Conservation (phyloP, 2,329 filamentous ascomycete species). For the Botrytis deweyae region DNA sequence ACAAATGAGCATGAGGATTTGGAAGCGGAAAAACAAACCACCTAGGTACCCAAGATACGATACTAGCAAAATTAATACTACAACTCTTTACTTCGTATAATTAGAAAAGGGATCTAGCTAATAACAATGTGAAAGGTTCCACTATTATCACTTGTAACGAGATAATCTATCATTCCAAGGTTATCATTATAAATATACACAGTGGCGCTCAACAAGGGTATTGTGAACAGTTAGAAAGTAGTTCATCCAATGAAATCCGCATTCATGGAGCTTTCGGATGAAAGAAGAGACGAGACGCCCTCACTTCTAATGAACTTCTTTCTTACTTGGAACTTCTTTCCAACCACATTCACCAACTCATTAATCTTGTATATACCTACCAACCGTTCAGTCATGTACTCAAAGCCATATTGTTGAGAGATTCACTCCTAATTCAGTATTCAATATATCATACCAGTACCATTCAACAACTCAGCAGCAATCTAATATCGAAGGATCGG, state of each 20-base stretch:
- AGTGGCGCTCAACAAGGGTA: conserved; percentile 18
- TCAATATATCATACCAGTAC: neutral
- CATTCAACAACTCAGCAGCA: neutral
- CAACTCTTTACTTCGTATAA: neutral
- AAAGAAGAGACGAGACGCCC: conserved; percentile 12
- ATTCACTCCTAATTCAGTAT: neutral
- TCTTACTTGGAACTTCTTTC: neutral
- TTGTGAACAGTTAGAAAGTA: neutral
- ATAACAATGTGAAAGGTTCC: conserved; percentile 1
- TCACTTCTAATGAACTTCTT: neutral
- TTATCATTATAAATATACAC: conserved; percentile 13
- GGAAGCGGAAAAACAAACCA: neutral
- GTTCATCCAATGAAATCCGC: conserved; percentile 16
- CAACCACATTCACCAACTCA: neutral
- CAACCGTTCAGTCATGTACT: neutral
- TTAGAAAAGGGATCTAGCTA: conserved; percentile 7
- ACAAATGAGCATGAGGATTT: neutral
- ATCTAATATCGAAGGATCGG: neutral
- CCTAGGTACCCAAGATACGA: neutral
- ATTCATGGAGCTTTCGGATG: conserved; percentile 10
- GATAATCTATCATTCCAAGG: neutral
- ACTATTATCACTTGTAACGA: conserved; percentile 2
- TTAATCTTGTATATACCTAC: conserved; percentile 1
- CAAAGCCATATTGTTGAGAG: neutral
- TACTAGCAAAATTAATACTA: neutral